Conservation (phyloP, 345 rosid genomes). For the Salix udensis region DNA sequence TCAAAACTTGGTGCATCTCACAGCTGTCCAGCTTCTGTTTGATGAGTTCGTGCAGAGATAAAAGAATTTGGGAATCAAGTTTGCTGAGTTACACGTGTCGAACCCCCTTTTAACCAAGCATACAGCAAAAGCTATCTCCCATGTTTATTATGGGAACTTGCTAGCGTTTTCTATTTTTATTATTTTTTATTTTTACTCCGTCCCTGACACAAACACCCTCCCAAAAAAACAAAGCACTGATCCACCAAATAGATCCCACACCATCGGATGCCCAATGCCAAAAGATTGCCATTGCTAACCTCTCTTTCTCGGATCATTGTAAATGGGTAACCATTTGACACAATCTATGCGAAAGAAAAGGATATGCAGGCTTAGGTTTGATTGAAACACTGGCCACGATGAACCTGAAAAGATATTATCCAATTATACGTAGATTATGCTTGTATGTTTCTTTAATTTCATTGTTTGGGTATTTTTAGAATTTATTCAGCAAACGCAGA, state of each 20-base stretch:
- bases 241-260: slow-evolving; percentile 10
- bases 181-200: too few relatives aligned
- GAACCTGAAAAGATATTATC: too few relatives aligned
- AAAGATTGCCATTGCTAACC: background rate
- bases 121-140: slow-evolving; percentile 3
- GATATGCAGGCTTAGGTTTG: background rate
- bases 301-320: background rate
- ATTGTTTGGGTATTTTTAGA: background rate
- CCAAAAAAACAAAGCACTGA: background rate
- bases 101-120: slow-evolving; percentile 25
- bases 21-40: slow-evolving; percentile 17
- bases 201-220: too few relatives aligned
- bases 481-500: background rate
- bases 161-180: background rate
- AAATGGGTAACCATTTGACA: background rate
- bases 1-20: slow-evolving; percentile 21
- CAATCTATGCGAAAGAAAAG: too few relatives aligned
- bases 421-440: background rate
- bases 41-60: slow-evolving; percentile 19
- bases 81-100: slow-evolving; percentile 35
- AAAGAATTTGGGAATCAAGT: slow-evolving; percentile 3
- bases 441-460: background rate
- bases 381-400: background rate
- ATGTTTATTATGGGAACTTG: slow-evolving; percentile 10
- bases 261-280: slow-evolving; percentile 31